These are phyloP conservation scores for Neurospora sp. DNA, from an alignment of 495 filamentous ascomycete species.

Conservation along the genomic window DNA sequence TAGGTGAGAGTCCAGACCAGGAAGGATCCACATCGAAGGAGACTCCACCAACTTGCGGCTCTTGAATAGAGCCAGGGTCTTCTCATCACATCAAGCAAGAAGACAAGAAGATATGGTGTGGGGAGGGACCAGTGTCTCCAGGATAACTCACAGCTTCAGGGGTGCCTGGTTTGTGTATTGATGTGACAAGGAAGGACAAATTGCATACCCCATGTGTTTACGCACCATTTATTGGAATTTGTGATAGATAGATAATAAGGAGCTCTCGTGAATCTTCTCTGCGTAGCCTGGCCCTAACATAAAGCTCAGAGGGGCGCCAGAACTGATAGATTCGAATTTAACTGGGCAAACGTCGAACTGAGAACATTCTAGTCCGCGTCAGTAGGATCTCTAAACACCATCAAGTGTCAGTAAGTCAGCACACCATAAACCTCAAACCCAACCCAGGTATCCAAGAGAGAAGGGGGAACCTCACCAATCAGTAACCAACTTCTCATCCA, in stretches of 20 bases:
- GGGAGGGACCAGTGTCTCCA: background rate
- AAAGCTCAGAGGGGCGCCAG: background rate
- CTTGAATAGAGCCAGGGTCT: background rate
- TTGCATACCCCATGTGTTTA: background rate
- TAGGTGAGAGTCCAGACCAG: background rate
- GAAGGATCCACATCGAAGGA: background rate
- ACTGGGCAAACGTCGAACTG: background rate
- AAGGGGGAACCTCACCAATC: conserved; percentile 33
- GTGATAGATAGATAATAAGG: background rate
- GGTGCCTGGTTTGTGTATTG: background rate
- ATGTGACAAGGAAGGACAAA: background rate
- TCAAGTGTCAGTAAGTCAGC: background rate
- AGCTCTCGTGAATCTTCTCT: background rate
- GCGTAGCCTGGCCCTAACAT: background rate
- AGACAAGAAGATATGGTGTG: background rate
- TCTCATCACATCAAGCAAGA: background rate
- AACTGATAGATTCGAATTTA: background rate
- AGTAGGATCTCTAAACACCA: background rate
- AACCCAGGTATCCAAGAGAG: too few relatives aligned
- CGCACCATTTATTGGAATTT: background rate
- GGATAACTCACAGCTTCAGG: background rate
- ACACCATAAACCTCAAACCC: background rate
- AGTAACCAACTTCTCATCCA: conserved; percentile 60
- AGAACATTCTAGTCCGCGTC: background rate
- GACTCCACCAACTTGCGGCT: background rate